Base-by-base conservation (phyloP, 345 rosid species). In the Streptanthus diversifolius region DNA sequence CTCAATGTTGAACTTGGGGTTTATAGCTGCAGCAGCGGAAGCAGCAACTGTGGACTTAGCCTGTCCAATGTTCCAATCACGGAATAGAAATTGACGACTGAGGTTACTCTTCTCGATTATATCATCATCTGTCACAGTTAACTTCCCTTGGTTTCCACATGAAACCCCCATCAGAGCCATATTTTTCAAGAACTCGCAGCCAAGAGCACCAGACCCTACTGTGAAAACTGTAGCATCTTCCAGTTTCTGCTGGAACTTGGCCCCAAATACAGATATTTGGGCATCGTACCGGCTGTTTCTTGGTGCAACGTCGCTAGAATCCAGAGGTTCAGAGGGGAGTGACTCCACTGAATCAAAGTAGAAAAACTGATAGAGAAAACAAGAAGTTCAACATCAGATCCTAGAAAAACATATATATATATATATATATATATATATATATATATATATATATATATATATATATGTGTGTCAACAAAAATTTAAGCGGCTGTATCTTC, bases 1-100 rank as follows among this genome's bases (percentile, higher is more conserved):
- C 75, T 87, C 96, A 78, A 95, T 77, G 36, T 85, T 86, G 57
- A 95, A 85, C 37, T 30, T 12, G 22, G 96, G 90, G 74, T 95
- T 95, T 75, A 95, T 90, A 32, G 82, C 74, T 18, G 83, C 75
- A 48, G 97, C 98, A 70, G 97, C 97, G 75, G 99, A 78, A 62
- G 97, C 98, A 69, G 98, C 99, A 64, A 95, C 98, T 13, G 97
- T 87, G 67, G 99, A 95, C 80, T 95, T 95, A 21, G 99, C 98
- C 83, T 92, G 99, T 45, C 99, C 97, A 71, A 95, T 95, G 76
- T 95, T 95, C 99, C 98, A 92, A 78, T 95, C 98, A 55, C 97
- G 96, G 78, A 95, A 95, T 27, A 95, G 92, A 74, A 95, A 95
- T 71, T 95, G 99, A 80, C 99, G 87, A 80, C 97, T 92, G 41